A percentile compares a stretch with the other conserved stretches of the same genome.
Conservation (phyloP, 371 early-diverging fungal genomes). For the Batkoa obscura region DNA sequence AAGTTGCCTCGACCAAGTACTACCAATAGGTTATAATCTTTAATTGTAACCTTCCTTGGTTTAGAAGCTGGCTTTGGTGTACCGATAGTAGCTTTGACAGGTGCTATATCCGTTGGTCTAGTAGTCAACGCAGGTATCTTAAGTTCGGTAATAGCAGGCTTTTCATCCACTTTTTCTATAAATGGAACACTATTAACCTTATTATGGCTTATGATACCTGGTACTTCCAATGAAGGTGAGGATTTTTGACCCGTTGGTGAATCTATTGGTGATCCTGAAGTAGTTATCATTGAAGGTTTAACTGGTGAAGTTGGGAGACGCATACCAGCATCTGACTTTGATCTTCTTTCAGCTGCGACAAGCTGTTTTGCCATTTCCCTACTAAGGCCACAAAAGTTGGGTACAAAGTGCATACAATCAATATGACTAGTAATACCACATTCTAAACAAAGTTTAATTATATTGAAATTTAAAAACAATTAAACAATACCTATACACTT, state of each 20-base stretch:
- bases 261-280: not conserved
- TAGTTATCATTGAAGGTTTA: not conserved
- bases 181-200: too few species aligned
- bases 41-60: conserved; percentile 6
- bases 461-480: conserved; percentile 30
- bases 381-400: conserved; percentile 86
- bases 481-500: conserved; percentile 32
- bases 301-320: not conserved
- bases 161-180: too few species aligned
- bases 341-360: not conserved
- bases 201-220: too few species aligned
- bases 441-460: conserved; percentile 18
- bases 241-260: too few species aligned
- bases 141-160: too few species aligned
- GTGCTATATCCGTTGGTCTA: not conserved
- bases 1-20: conserved; percentile 95
- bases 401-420: conserved; percentile 64
- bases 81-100: too few species aligned
- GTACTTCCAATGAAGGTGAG: too few species aligned
- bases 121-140: not conserved
- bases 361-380: conserved; percentile 56
- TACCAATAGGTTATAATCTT: conserved; percentile 77
- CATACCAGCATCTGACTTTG: too few species aligned
- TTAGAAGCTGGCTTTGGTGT: too few species aligned
- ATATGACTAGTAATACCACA: conserved; percentile 69